A percentile compares a stretch with the other conserved stretches of the same genome.
Evolutionary conservation across 2,329 filamentous ascomycete species (phyloP).

Genomic region (Trichoderma hamatum): DNA sequence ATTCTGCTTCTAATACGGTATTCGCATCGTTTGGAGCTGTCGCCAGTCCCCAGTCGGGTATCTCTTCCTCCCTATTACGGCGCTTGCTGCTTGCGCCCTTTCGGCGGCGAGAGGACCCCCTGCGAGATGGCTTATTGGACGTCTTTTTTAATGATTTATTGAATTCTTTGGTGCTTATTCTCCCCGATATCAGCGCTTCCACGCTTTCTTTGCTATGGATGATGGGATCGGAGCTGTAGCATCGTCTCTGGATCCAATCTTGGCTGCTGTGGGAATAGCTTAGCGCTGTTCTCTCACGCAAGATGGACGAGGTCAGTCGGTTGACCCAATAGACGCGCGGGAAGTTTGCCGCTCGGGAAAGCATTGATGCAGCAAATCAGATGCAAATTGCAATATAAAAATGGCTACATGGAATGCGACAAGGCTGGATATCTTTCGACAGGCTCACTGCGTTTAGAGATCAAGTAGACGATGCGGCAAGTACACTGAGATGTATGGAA

Average conservation of each 20-base stretch:
- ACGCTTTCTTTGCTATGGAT: slow-evolving; percentile 33
- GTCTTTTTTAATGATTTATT: not conserved
- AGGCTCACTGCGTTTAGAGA: not conserved
- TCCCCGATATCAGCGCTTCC: slow-evolving; percentile 34
- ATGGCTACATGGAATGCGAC: not conserved
- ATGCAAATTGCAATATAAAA: not conserved
- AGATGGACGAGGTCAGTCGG: slow-evolving; percentile 32
- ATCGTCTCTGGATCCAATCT: slow-evolving; percentile 28
- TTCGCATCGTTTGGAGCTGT: not conserved
- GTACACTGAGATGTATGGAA: not conserved
- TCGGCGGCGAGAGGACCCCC: not conserved
- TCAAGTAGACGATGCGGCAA: not conserved
- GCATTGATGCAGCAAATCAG: slow-evolving; percentile 37
- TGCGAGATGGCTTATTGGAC: not conserved
- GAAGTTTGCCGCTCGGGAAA: slow-evolving; percentile 40
- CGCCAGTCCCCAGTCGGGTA: slow-evolving; percentile 27
- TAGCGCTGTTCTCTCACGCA: not conserved
- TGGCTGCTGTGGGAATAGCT: not conserved
- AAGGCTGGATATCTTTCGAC: not conserved
- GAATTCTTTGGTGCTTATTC: slow-evolving; percentile 1
- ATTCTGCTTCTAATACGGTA: not conserved
- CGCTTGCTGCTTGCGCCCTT: slow-evolving; percentile 9
- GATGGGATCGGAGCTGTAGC: slow-evolving; percentile 34
- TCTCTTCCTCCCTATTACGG: slow-evolving; percentile 15
- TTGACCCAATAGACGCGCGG: slow-evolving; percentile 41